Conservation (phyloP, 345 rosid species). For the Ailanthus altissimus region DNA sequence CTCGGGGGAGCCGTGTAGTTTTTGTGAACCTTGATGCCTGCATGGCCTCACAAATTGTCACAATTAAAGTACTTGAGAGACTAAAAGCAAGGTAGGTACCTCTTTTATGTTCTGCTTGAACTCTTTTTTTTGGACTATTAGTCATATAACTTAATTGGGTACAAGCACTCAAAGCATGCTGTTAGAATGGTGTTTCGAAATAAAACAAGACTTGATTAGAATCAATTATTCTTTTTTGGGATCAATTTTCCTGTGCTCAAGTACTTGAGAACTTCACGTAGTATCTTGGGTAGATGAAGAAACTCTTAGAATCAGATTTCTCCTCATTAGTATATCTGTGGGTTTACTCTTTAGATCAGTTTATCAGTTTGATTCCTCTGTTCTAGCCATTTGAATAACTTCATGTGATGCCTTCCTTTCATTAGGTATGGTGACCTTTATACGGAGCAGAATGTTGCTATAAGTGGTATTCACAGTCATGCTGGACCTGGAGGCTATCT, state of each 20-base stretch:
- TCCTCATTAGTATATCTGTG: neutral
- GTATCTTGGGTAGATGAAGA: neutral
- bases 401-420: conserved; percentile 11
- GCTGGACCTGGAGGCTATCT: conserved; percentile 87
- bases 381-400: conserved; percentile 1
- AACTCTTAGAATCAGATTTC: neutral
- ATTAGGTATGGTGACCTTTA: conserved; percentile 65
- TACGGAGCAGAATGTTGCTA: conserved; percentile 66
- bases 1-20: conserved; percentile 54
- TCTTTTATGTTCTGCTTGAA: neutral
- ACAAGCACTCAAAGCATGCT: neutral
- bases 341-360: neutral
- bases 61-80: conserved; percentile 66
- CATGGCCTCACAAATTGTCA: conserved; percentile 74
- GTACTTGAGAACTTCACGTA: neutral
- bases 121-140: neutral
- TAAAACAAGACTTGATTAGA: neutral
- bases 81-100: conserved; percentile 59
- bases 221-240: neutral
- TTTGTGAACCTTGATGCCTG: conserved; percentile 82
- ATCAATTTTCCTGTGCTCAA: neutral
- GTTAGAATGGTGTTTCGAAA: neutral
- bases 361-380: neutral
- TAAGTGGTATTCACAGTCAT: conserved; percentile 80
- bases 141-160: neutral